Evolutionary conservation across 306 rosid species (phyloP), one percentile per base, ranked within the genome.

Genomic region (Pterocarpus macrocarpus): DNA sequence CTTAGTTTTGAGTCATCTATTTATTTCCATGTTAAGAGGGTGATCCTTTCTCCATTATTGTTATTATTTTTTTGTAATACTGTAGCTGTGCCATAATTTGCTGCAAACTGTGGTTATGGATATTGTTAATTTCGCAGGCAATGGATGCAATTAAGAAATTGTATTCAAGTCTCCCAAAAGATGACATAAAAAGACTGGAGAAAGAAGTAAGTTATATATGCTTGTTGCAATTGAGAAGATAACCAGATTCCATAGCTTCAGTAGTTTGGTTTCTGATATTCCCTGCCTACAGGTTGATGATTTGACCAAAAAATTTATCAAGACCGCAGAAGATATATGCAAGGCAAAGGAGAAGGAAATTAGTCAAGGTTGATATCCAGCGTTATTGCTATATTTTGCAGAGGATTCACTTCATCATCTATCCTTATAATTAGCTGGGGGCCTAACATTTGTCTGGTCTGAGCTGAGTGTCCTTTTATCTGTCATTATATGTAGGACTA

Each of bases 291-390:
- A 95, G 97, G 89, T 93, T 80, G 99, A 93, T 43, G 99, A 95
- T 55, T 59, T 91, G 85, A 95, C 99, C 36, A 93, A 95, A 82
- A 92, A 89, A 77, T 87, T 81, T 86, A 86, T 92, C 68, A 91
- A 93, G 93, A 82, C 77, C 9, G 97, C 97, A 0, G 99, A 93
- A 88, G 99, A 95, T 61, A 6, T 75, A 66, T 89, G 94, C 89
- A 93, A 95, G 87, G 92, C 86, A 32, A 95, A 92, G 86, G 98
- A 93, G 87, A 93, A 91, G 78, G 98, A 93, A 87, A 89, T 90
- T 76, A 84, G 76, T 80, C 88, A 86, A 77, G 90, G 94, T 78
- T 91, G 83, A 86, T 75, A 71, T 57, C 16, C 5, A 44, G 52
- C 8, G n/a, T 36, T 64, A 10, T 13, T 62, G 43, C 64, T 9